Conservation (phyloP, 2,329 filamentous ascomycete species). For the Fusarium heterosporum region DNA sequence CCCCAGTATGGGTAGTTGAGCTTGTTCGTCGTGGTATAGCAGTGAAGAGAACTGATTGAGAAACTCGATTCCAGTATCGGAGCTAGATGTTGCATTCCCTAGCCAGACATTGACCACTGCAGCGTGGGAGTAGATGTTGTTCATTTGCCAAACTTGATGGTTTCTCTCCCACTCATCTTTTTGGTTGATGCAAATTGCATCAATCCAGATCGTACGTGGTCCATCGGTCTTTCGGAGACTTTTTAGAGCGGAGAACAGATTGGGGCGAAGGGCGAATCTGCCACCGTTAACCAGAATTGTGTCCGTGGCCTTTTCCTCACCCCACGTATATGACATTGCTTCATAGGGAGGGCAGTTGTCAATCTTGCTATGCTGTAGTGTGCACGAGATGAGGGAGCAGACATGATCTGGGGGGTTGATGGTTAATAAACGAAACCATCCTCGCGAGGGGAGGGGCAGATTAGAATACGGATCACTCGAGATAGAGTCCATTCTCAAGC, state of each 20-base stretch:
- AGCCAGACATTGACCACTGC: slow-evolving; percentile 7
- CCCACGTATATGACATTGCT: slow-evolving; percentile 22
- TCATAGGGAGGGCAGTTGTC: not conserved
- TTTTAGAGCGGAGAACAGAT: slow-evolving; percentile 1
- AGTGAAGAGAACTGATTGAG: not conserved
- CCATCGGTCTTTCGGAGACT: not conserved
- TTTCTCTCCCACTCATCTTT: not conserved
- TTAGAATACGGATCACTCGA: not conserved
- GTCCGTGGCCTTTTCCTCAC: not conserved
- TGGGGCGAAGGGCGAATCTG: not conserved
- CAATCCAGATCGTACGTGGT: slow-evolving; percentile 1
- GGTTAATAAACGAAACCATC: slow-evolving; percentile 6
- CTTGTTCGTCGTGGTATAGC: not conserved
- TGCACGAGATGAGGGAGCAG: not conserved
- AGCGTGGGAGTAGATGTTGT: slow-evolving; percentile 11
- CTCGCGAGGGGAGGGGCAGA: not conserved
- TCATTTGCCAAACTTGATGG: slow-evolving; percentile 12
- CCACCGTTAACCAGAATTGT: not conserved
- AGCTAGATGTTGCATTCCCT: not conserved
- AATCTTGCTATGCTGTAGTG: not conserved
- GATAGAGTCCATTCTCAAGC: not conserved
- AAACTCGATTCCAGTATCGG: not conserved
- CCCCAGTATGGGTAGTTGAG: not conserved
- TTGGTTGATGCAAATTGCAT: slow-evolving; percentile 13
- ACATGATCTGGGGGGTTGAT: not conserved